Conservation (phyloP, 805 yeast species). For the Ogataea methanolica region DNA sequence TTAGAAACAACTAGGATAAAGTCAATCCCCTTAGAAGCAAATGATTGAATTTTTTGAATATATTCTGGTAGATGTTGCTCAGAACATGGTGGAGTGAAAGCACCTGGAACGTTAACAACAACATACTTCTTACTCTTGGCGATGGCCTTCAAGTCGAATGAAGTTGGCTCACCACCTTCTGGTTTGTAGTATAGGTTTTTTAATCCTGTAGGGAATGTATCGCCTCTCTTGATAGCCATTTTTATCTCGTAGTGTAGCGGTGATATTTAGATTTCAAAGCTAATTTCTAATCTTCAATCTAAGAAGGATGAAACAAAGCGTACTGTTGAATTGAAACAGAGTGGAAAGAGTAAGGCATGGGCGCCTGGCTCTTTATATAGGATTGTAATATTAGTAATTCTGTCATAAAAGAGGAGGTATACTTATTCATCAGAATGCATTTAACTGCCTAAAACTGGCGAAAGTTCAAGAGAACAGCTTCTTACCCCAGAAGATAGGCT, state of each 20-base stretch:
- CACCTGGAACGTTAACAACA: constrained; percentile 78
- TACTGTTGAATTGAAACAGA: too few relatives aligned
- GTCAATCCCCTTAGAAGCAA: constrained; percentile 59
- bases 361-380: not conserved
- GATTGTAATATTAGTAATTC: too few relatives aligned
- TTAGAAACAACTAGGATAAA: constrained; percentile 58
- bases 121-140: constrained; percentile 50
- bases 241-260: not conserved
- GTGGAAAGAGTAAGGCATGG: not conserved
- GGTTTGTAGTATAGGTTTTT: constrained; percentile 32
- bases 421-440: too few relatives aligned
- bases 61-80: constrained; percentile 69
- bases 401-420: too few relatives aligned
- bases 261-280: not conserved
- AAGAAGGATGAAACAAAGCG: too few relatives aligned
- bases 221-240: constrained; percentile 24
- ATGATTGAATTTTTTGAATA: constrained; percentile 43
- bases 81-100: constrained; percentile 82
- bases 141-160: constrained; percentile 29
- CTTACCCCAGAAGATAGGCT: too few relatives aligned
- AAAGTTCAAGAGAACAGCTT: too few relatives aligned
- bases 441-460: too few relatives aligned
- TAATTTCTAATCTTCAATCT: too few relatives aligned
- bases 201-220: constrained; percentile 32
- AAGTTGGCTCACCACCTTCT: constrained; percentile 30